These are phyloP conservation scores for Ophiostoma ips DNA, from an alignment of 2,329 filamentous ascomycete genomes.

Conservation along the genomic window DNA sequence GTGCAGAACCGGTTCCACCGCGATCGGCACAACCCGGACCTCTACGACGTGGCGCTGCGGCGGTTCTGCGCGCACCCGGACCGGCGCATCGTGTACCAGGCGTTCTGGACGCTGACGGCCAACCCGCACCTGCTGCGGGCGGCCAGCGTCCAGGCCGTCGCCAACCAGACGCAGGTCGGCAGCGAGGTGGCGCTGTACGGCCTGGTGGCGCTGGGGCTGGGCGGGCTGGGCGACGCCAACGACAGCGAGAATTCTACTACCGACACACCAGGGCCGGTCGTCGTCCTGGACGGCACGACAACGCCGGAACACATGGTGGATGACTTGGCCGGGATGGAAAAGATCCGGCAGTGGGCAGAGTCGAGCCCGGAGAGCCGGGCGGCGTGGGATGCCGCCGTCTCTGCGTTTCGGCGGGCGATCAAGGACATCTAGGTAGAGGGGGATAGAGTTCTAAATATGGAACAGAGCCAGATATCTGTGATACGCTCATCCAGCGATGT, in stretches of 20 bases:
- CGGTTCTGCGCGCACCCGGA: constrained; percentile 27
- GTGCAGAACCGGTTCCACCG: constrained; percentile 65
- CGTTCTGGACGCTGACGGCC: constrained; percentile 40
- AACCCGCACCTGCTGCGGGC: constrained; percentile 27
- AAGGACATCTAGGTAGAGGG: neutral
- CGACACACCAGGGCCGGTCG: constrained; percentile 2
- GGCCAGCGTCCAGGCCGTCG: constrained; percentile 32
- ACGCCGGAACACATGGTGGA: constrained; percentile 33
- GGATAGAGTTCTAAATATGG: no score
- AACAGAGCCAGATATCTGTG: no score
- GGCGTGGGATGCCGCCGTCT: constrained; percentile 8
- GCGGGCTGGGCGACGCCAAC: constrained; percentile 24
- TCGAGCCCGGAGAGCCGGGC: neutral
- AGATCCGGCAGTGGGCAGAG: constrained; percentile 26
- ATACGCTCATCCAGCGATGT: no score
- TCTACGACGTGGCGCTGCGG: constrained; percentile 46
- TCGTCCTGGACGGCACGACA: constrained; percentile 17
- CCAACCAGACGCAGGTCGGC: constrained; percentile 24
- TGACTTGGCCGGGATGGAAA: constrained; percentile 31
- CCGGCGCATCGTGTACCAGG: constrained; percentile 31
- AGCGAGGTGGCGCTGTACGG: constrained; percentile 31
- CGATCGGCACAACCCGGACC: constrained; percentile 27
- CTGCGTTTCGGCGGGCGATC: constrained; percentile 2
- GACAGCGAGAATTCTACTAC: constrained; percentile 28
- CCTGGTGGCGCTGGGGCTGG: constrained; percentile 31